phyloP scores from a whole-genome alignment of 108 stramenopile species.

The Stephanodiscus triporus region DNA sequence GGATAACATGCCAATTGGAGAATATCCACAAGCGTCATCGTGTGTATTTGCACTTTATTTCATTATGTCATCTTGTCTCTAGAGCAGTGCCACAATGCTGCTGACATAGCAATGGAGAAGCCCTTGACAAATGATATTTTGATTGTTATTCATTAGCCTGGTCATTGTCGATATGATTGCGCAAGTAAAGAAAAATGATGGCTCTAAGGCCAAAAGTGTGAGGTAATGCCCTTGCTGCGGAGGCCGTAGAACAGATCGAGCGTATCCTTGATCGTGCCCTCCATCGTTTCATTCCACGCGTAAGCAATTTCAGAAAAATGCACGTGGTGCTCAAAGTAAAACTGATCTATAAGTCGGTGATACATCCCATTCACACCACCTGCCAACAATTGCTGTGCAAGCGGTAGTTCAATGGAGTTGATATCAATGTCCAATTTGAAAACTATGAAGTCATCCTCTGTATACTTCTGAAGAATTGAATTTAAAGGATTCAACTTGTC shows the following conservation, averaged over 20 bases:
- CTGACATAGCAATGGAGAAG: no score
- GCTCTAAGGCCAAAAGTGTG: constrained; percentile 68
- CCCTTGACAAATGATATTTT: no score
- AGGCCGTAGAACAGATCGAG: constrained; percentile 55
- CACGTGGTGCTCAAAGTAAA: constrained; percentile 82
- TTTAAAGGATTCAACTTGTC: constrained; percentile 59
- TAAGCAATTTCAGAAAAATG: constrained; percentile 36
- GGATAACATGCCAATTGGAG: no score
- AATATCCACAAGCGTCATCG: neutral
- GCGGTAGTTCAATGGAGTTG: constrained; percentile 42
- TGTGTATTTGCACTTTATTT: neutral
- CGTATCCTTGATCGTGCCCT: constrained; percentile 51
- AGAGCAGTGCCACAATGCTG: no score
- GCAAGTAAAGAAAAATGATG: neutral
- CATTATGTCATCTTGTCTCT: neutral
- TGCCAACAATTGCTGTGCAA: constrained; percentile 49
- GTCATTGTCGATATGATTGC: neutral
- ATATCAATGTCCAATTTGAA: constrained; percentile 77
- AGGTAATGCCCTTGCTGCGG: constrained; percentile 52
- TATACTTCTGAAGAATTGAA: constrained; percentile 40
- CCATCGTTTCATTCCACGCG: constrained; percentile 44
- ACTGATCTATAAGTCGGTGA: constrained; percentile 63
- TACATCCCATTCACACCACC: constrained; percentile 14
- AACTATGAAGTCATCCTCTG: constrained; percentile 59
- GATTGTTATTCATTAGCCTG: neutral